phyloP scores from a whole-genome alignment of 164 flowering plant species.

The Tetrastigma voinierianum region DNA sequence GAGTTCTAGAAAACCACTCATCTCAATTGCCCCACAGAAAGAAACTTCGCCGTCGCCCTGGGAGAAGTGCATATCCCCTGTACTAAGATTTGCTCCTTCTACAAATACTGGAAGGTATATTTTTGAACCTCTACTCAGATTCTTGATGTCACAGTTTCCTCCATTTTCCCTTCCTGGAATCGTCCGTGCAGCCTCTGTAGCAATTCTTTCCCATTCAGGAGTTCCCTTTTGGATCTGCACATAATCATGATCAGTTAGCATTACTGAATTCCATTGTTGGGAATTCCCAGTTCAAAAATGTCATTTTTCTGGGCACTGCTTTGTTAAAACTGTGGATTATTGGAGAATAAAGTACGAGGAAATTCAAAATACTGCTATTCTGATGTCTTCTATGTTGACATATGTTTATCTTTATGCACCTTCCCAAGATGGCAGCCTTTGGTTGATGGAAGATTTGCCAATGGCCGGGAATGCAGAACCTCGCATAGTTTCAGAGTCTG shows the following conservation, averaged over 20 bases:
- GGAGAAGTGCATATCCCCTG: constrained; percentile 98
- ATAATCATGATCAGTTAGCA: constrained; percentile 1
- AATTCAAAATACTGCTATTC: not conserved
- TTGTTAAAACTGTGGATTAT: no score
- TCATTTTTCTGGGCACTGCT: no score
- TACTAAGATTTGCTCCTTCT: constrained; percentile 91
- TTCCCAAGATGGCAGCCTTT: constrained; percentile 81
- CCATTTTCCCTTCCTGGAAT: constrained; percentile 97
- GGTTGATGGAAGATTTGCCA: constrained; percentile 83
- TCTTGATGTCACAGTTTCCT: constrained; percentile 95
- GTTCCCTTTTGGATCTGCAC: constrained; percentile 61
- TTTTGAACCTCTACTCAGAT: constrained; percentile 89
- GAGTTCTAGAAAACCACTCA: constrained; percentile 96
- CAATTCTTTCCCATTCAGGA: constrained; percentile 81
- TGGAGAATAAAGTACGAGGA: no score
- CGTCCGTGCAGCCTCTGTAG: constrained; percentile 90
- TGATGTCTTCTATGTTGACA: not conserved
- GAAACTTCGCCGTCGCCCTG: constrained; percentile 97
- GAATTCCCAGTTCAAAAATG: no score
- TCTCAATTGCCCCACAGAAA: constrained; percentile 97
- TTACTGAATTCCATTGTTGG: not conserved
- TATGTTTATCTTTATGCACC: constrained; percentile 33
- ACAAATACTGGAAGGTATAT: constrained; percentile 91
- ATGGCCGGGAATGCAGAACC: constrained; percentile 78
- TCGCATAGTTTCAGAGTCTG: constrained; percentile 66